phyloP scores from a whole-genome alignment of 495 filamentous ascomycete species.

The Astrothelium macrocarpum region DNA sequence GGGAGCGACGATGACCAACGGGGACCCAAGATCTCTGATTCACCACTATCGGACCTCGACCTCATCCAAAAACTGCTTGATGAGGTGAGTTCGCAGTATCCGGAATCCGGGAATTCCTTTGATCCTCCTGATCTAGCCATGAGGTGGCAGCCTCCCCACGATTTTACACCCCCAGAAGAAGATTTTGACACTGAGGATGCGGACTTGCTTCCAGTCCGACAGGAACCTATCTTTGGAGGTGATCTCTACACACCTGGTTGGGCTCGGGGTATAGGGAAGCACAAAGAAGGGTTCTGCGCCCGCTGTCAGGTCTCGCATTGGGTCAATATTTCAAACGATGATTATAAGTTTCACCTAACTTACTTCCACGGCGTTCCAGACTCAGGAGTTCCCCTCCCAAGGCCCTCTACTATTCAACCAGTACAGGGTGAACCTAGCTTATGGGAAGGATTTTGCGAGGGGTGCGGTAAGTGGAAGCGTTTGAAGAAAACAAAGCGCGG shows the following conservation, averaged over 20 bases:
- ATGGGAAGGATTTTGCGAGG: conserved; percentile 9
- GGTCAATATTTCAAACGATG: conserved; percentile 4
- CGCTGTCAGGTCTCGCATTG: conserved; percentile 1
- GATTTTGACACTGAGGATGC: conserved; percentile 5
- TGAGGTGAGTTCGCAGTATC: neutral
- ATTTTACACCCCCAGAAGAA: conserved; percentile 2
- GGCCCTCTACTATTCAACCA: conserved; percentile 1
- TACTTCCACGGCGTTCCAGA: conserved; percentile 7
- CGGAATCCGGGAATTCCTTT: neutral
- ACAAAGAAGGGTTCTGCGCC: conserved; percentile 5
- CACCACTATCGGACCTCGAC: neutral
- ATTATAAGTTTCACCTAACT: conserved; percentile 8
- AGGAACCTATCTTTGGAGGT: conserved; percentile 6
- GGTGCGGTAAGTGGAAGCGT: neutral
- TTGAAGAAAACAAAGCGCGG: conserved; percentile 4
- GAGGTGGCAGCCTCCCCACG: conserved; percentile 8
- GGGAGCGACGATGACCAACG: neutral
- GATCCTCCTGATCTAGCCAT: conserved; percentile 1
- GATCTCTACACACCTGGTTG: conserved; percentile 7
- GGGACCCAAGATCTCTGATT: neutral
- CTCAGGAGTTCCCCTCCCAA: conserved; percentile 1
- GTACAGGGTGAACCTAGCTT: neutral
- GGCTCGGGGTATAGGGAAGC: neutral
- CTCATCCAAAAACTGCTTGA: neutral
- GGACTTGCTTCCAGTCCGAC: neutral